These are phyloP conservation scores for Termitomyces sp. DNA, from an alignment of 768 basidiomycete species.

Conservation along the genomic window DNA sequence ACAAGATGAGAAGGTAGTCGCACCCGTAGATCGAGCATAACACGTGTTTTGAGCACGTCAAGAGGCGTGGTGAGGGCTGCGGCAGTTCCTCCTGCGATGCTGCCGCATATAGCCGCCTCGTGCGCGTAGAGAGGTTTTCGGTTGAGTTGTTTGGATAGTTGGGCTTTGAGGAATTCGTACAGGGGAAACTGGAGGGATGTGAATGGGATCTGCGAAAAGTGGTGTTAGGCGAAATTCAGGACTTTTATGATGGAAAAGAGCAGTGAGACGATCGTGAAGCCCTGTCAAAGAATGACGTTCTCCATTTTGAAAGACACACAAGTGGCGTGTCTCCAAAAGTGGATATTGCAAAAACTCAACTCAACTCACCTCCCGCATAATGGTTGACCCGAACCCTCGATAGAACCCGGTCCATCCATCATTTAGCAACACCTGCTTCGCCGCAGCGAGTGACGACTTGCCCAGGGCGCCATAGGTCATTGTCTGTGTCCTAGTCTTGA, in stretches of 20 bases:
- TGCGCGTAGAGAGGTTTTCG: constrained; percentile 60
- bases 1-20: constrained; percentile 15
- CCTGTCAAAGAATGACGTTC: not conserved
- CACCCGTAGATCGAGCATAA: constrained; percentile 92
- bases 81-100: constrained; percentile 85
- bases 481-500: constrained; percentile 92
- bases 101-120: constrained; percentile 87
- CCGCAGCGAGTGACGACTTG: constrained; percentile 57
- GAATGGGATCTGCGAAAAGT: constrained; percentile 76
- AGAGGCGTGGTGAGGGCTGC: constrained; percentile 91
- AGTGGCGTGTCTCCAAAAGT: not conserved
- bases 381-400: constrained; percentile 79
- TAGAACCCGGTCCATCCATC: constrained; percentile 83
- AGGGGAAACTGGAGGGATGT: constrained; percentile 94
- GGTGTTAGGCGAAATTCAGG: not conserved
- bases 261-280: not conserved
- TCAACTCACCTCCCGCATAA: constrained; percentile 42
- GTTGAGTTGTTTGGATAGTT: constrained; percentile 50
- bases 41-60: constrained; percentile 94
- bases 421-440: constrained; percentile 48
- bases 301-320: not conserved
- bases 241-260: constrained; percentile 22
- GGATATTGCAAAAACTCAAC: no score
- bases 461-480: constrained; percentile 61
- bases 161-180: constrained; percentile 82